Evolutionary conservation across 1,284 basidiomycete genomes (phyloP), one percentile per base, ranked within the genome.

Genomic region (Vanrija pseudolonga): DNA sequence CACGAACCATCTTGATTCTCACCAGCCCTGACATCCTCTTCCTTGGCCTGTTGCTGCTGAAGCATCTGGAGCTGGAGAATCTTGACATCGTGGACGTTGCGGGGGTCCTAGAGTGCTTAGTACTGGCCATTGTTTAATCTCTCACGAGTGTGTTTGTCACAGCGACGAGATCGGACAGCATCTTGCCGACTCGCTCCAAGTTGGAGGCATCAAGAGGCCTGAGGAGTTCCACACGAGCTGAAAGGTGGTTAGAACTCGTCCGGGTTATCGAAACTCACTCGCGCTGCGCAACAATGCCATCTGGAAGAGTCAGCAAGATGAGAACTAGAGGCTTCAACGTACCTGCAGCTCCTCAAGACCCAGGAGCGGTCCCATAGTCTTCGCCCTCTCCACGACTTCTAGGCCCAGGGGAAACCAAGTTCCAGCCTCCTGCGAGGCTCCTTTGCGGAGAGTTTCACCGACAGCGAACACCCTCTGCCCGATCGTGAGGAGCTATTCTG

Each of bases 191-290:
- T n/a, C 45, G 48, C 2, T 47, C 45, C 11, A 55, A 24, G 23
- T 15, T 37, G 7, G 22, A 22, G 1, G 12, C 18, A 9, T 42
- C 48, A 6, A 36, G 43, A 2, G 40, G 6, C 19, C 15, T 28
- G 23, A 6, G 54, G 20, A 51, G 39, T 40, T 57, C 56, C 0
- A 45, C 48, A 2, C 56, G 47, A 14, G 37, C 56, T 57, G 48
- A 22, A 12, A 5, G n/a, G 6, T 40, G n/a, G n/a, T 40, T n/a
- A 26, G 26, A 11, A 11, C 7, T 26, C 26, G 7, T 6, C 15
- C 19, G n/a, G n/a, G n/a, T n/a, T 11, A 3, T 12, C 32, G 4
- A 7, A 15, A 32, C 39, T 14, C 6, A 19, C 39, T 40, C 5
- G 39, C 11, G 15, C 32, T 32, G 26, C 45, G 45, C 18, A 53